Evolutionary conservation across 257 asterid genomes (phyloP), one percentile per base, ranked within the genome.

Genomic region (Scutellaria baicalensis): DNA sequence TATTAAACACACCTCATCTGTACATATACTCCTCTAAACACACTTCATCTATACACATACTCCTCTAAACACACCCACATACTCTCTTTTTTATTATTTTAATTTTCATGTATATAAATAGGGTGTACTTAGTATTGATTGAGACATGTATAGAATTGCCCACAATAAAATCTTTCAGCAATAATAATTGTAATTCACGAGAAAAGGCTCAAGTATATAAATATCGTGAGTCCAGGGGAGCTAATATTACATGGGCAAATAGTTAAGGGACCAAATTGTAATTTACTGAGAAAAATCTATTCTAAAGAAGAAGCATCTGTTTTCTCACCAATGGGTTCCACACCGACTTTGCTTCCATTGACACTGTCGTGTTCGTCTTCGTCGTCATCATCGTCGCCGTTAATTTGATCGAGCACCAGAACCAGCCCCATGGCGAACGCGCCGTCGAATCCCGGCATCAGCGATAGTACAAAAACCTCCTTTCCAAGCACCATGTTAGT

Each of bases 341-440:
- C 89, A 6, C 78, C 84, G 0, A 83, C 84, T 38, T 60, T 74
- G 59, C 76, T 67, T 39, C 77, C 74, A 17, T 67, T 40, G 44
- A 60, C 69, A 6, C 36, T 55, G 42, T 23, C 81, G 2, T 6
- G 80, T 12, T 11, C 77, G 5, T 48, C 84, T 23, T 77, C 74
- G 4, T 42, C 81, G n/a, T 45, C 74, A 3, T 36, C 79, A 21
- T 45, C 74, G 27, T 58, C 77, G 27, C 86, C 88, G 40, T 80
- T 62, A 23, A 87, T 85, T 80, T 78, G 87, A 67, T 87, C 88
- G 16, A 87, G 77, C 61, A 83, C 86, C 57, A 87, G 73, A 10
- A 85, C 84, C 78, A 87, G 55, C 4, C 88, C 94, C 94, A 87
- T 87, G 10, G 84, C 89, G 76, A 85, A 85, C 5, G 94, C 94